phyloP scores from a whole-genome alignment of 805 yeast genomes.

The Myxozyma udenii region DNA sequence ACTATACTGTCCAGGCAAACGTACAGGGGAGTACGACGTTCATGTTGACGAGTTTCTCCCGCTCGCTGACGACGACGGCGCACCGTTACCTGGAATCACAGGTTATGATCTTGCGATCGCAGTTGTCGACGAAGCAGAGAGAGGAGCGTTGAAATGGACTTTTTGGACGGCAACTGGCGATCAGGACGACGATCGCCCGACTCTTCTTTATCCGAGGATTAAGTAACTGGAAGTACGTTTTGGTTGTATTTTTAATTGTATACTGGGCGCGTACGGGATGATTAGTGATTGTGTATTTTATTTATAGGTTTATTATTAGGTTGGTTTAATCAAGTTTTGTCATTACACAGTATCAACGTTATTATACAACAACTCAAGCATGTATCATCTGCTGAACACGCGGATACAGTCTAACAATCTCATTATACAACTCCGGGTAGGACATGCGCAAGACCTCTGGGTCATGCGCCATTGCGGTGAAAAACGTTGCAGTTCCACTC shows the following conservation, averaged over 20 bases:
- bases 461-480: slow-evolving; percentile 77
- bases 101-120: slow-evolving; percentile 16
- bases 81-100: slow-evolving; percentile 7
- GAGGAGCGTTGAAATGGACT: slow-evolving; percentile 6
- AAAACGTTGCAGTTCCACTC: slow-evolving; percentile 79
- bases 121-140: slow-evolving; percentile 13
- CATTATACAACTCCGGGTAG: slow-evolving; percentile 66
- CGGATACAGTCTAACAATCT: slow-evolving; percentile 63
- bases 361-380: slow-evolving; percentile 2
- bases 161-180: slow-evolving; percentile 15
- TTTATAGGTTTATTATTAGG: not conserved
- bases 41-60: slow-evolving; percentile 5
- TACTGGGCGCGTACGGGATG: not conserved
- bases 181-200: slow-evolving; percentile 10
- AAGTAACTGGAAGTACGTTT: not conserved
- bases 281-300: not conserved
- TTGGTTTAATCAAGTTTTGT: too few species aligned
- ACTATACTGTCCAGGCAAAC: slow-evolving; percentile 13
- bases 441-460: slow-evolving; percentile 77
- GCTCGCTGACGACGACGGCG: slow-evolving; percentile 6
- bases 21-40: slow-evolving; percentile 13
- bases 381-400: slow-evolving; percentile 57
- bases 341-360: too few species aligned
- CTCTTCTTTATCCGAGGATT: slow-evolving; percentile 5
- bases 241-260: not conserved